Evolutionary conservation across 2,329 filamentous ascomycete species (phyloP), one percentile per base, ranked within the genome.

Genomic region (Aotearoamyces nothofagi): DNA sequence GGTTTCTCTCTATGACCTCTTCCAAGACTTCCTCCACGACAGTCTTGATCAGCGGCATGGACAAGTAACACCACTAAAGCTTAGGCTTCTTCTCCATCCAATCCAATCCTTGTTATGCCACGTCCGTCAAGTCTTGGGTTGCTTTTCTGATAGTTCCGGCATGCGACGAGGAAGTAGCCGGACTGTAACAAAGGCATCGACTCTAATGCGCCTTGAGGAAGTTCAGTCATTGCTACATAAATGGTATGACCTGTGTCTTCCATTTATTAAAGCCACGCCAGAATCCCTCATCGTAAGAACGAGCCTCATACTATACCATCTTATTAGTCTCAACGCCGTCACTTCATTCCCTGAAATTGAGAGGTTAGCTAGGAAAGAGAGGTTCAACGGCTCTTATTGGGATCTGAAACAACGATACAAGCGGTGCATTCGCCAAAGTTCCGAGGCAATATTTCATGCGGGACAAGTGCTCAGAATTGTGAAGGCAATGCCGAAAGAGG

Each of bases 331-430:
- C 33, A 79, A 79, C 40, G 65, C 69, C 6, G 64, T 78, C 15
- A 74, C 72, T 10, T 70, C 69, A 49, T 78, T 80, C 43, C 60
- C 67, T 2, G 69, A 74, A 39, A 69, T 80, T 25, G 76, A 81
- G 52, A 60, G 64, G 3, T 55, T 80, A 7, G 75, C 75, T 3
- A 63, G 75, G 10, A 60, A 65, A 19, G 72, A 78, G 33, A 58
- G 55, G 13, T 59, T 68, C 25, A 63, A 73, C 36, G 62, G 61
- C 5, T 58, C 60, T 3, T 32, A 27, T 13, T 65, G 66, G 55
- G 61, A 62, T 15, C 48, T 67, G 22, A 53, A 63, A 9, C 45
- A 63, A 7, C 66, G 67, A 44, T 65, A 74, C 50, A 70, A 68
- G 49, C 63, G 63, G 27, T 77, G 72, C 54, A 66, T 80, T 39